Evolutionary conservation across 2,329 filamentous ascomycete genomes (phyloP).

Genomic region (Arthrobotrys sinensis): DNA sequence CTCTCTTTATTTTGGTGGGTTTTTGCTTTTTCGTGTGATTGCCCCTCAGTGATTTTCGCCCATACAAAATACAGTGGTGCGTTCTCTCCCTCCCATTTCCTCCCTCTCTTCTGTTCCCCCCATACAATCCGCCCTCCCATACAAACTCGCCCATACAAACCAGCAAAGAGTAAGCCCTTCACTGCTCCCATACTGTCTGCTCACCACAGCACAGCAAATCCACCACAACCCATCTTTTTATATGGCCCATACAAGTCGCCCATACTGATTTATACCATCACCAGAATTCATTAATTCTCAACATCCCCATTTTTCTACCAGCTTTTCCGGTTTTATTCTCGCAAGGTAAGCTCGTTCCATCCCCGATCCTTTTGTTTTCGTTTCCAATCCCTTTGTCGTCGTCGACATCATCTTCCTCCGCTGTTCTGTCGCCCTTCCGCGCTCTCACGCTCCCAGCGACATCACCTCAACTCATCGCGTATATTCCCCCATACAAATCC

Average conservation of each 20-base stretch:
- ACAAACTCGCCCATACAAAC: conserved; percentile 60
- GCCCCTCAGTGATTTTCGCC: conserved; percentile 50
- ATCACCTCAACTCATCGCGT: conserved; percentile 59
- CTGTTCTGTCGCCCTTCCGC: conserved; percentile 24
- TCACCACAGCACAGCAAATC: too few relatives aligned
- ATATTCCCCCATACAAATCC: conserved; percentile 49
- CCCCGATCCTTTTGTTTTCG: conserved; percentile 49
- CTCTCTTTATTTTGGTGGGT: conserved; percentile 38
- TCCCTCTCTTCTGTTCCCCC: conserved; percentile 50
- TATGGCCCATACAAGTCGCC: conserved; percentile 38
- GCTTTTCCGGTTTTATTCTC: conserved; percentile 47
- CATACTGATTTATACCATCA: conserved; percentile 20
- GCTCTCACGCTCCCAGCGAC: conserved; percentile 32
- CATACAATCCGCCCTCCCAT: conserved; percentile 55
- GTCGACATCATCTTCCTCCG: conserved; percentile 49
- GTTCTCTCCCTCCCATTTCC: conserved; percentile 55
- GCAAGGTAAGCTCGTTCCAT: conserved; percentile 49
- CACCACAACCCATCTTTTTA: conserved; percentile 21
- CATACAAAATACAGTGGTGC: conserved; percentile 50
- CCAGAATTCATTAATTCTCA: conserved; percentile 22
- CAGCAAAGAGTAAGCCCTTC: conserved; percentile 52
- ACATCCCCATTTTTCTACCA: conserved; percentile 14
- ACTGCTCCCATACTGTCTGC: neutral
- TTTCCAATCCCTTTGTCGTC: conserved; percentile 50
- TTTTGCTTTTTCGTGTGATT: conserved; percentile 58